phyloP scores from a whole-genome alignment of 495 filamentous ascomycete genomes.

The Penicillium malachiteum region DNA sequence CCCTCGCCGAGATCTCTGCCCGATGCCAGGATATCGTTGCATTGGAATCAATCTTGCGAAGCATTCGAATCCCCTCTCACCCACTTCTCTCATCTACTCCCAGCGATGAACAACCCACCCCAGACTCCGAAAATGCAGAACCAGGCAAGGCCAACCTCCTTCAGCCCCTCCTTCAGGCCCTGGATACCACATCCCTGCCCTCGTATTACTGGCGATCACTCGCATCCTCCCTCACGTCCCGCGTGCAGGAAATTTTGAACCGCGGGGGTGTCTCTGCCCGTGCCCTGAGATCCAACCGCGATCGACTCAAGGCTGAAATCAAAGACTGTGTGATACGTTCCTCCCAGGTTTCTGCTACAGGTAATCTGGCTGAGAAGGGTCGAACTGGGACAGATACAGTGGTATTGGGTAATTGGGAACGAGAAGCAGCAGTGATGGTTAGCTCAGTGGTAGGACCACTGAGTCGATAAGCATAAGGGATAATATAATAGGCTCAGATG shows the following conservation, averaged over 20 bases:
- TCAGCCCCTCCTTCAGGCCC: conserved; percentile 66
- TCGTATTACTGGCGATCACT: conserved; percentile 91
- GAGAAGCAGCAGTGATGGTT: conserved; percentile 95
- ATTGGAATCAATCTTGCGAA: conserved; percentile 73
- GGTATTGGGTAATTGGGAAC: conserved; percentile 68
- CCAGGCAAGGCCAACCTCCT: conserved; percentile 57
- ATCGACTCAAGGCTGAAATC: conserved; percentile 72
- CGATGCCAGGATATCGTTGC: conserved; percentile 89
- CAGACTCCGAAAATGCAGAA: conserved; percentile 6
- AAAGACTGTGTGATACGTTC: conserved; percentile 80
- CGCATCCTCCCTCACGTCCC: conserved; percentile 69
- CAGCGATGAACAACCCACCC: conserved; percentile 5
- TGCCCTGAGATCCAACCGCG: conserved; percentile 72
- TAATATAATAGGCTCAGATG: neutral
- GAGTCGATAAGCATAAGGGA: conserved; percentile 38
- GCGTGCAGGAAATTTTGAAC: conserved; percentile 78
- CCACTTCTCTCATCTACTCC: conserved; percentile 50
- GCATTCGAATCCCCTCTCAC: conserved; percentile 62
- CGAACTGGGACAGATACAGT: conserved; percentile 38
- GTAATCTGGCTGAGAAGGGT: conserved; percentile 37
- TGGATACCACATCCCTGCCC: conserved; percentile 84
- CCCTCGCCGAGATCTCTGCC: conserved; percentile 75
- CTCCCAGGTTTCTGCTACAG: conserved; percentile 57
- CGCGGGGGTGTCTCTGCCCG: conserved; percentile 82
- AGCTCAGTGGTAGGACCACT: conserved; percentile 62